Conservation (phyloP, 352 stramenopile species). For the Aphanomyces invadans region DNA sequence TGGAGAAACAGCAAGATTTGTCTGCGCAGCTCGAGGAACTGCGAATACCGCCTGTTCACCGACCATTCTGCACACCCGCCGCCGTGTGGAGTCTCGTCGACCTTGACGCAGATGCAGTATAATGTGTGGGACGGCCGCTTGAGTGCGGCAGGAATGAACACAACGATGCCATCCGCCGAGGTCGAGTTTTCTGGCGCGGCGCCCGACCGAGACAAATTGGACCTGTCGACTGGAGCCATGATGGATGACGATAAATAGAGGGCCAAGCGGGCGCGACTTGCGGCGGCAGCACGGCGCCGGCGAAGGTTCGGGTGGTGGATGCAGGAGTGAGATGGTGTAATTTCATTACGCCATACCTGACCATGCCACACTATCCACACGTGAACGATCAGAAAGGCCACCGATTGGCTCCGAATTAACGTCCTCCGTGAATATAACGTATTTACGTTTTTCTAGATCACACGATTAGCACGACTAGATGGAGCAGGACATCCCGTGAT, state of each 20-base stretch:
- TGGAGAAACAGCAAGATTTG: slow-evolving; percentile 32
- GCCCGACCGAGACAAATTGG: background rate
- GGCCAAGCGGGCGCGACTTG: background rate
- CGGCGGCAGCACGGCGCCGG: too few species aligned
- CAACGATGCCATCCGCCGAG: slow-evolving; percentile 26
- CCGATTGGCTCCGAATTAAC: too few species aligned
- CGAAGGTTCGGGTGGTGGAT: too few species aligned
- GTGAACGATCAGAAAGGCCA: too few species aligned
- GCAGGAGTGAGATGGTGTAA: too few species aligned
- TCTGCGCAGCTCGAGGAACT: slow-evolving; percentile 69
- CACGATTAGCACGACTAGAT: too few species aligned
- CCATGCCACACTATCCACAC: too few species aligned
- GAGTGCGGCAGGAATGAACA: slow-evolving; percentile 74
- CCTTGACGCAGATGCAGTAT: slow-evolving; percentile 75
- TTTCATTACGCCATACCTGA: too few species aligned
- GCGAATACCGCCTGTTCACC: slow-evolving; percentile 78
- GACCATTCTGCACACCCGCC: slow-evolving; percentile 57
- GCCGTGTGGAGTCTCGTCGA: slow-evolving; percentile 43
- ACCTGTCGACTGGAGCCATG: background rate
- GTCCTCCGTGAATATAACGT: too few species aligned
- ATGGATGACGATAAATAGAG: background rate
- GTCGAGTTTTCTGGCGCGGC: too few species aligned
- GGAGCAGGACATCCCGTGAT: too few species aligned
- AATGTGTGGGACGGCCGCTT: slow-evolving; percentile 77
- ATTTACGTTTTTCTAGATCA: too few species aligned